Evolutionary conservation across 257 asterid species (phyloP), one percentile per base, ranked within the genome.

Genomic region (Capsicum pubescens): DNA sequence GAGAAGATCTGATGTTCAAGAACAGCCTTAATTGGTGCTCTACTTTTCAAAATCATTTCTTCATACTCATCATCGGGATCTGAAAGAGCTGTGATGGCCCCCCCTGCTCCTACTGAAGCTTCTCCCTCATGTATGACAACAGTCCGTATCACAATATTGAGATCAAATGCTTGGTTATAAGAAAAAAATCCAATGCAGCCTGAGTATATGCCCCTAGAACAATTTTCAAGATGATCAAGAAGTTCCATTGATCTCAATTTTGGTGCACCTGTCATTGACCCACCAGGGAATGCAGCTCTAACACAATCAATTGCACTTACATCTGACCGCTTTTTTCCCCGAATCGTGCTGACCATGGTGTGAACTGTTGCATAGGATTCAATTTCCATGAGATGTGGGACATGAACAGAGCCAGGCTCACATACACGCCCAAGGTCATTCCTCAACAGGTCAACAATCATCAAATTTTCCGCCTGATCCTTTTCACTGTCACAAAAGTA

Each of bases 181-280:
- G 98, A 93, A 89, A 95, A 92, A 84, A 90, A 97, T 15, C 98
- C 99, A 10, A 95, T 93, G 94, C 98, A 93, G 7, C 98, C 99
- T 2, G 98, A 97, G 91, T 97, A 97, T 48, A 97, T 85, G 35
- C 99, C 98, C 80, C 99, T 88, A 4, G 99, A 95, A 69, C 95
- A 87, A 77, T 87, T 92, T 76, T 97, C 99, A 14, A 97, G 84
- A 61, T 93, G 89, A 86, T 97, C 98, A 12, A 95, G 99, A 84
- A 97, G 91, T 84, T 97, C 98, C 95, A 95, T 93, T 11, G 99
- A 93, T 86, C 99, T 93, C 85, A 95, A 86, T 90, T 97, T 97
- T 17, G 99, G 99, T 5, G 99, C 99, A 36, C 99, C 99, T 35
- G 99, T 97, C 99, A 97, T 97, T 13, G 99, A 97, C 67, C 99